These are phyloP conservation scores for Papiliotrema nemorosa DNA, from an alignment of 1,284 basidiomycete genomes.

Conservation along the genomic window DNA sequence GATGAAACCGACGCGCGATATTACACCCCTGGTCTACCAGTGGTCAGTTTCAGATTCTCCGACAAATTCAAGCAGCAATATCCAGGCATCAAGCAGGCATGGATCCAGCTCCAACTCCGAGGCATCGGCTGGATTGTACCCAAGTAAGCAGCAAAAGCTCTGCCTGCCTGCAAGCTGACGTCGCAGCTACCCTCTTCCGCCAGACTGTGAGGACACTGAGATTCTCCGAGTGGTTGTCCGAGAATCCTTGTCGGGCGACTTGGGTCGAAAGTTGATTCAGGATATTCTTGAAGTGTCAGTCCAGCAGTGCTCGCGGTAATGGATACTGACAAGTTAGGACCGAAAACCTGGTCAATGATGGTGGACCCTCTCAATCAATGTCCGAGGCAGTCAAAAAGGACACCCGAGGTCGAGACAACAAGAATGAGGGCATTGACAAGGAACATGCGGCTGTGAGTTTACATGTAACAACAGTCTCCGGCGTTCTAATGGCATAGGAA, in stretches of 20 bases:
- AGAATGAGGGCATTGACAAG: constrained; percentile 18
- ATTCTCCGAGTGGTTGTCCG: constrained; percentile 83
- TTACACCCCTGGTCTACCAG: constrained; percentile 65
- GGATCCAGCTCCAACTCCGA: constrained; percentile 64
- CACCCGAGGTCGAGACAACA: constrained; percentile 5
- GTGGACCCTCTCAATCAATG: constrained; percentile 33
- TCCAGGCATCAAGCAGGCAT: constrained; percentile 76
- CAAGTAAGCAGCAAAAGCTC: constrained; percentile 45
- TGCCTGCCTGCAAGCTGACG: background rate
- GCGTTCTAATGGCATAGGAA: constrained; percentile 14
- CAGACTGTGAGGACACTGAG: constrained; percentile 63
- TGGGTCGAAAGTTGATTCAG: constrained; percentile 35
- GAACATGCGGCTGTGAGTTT: constrained; percentile 23
- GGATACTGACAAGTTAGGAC: constrained; percentile 13
- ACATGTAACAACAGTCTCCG: background rate
- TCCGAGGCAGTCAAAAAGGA: constrained; percentile 7
- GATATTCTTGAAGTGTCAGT: constrained; percentile 41
- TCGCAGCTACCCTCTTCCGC: constrained; percentile 66
- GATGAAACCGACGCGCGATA: constrained; percentile 29
- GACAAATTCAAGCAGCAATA: constrained; percentile 67
- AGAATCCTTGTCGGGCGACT: constrained; percentile 55
- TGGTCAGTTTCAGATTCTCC: constrained; percentile 86
- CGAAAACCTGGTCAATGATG: constrained; percentile 29
- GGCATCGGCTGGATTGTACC: constrained; percentile 67
- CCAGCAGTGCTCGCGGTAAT: background rate